Base-by-base conservation (phyloP, 2,329 filamentous ascomycete genomes). In the Daldinia eschscholtzii region DNA sequence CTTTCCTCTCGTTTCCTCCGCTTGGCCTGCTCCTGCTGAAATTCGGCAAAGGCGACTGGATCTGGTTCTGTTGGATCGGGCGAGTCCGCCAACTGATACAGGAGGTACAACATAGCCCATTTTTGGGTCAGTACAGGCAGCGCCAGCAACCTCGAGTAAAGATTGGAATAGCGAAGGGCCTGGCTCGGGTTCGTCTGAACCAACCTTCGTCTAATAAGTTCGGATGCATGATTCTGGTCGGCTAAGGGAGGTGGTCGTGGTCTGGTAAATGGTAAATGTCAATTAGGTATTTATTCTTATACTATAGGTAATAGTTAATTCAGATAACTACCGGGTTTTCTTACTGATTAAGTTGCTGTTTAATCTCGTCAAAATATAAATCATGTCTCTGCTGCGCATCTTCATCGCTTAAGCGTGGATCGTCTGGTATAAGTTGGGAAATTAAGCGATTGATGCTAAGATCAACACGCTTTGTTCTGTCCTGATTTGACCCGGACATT, bases 101-200 rank as follows among this genome's bases (percentile, higher is more conserved):
- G 87, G 46, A 99, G 89, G 79, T 97, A 97, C 20, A 99, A 85
- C 72, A 99, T 98, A 2, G 92, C 93, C 94, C 94, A 98, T 86
- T 99, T 99, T 80, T 97, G 92, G 76, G 93, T 92, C 50, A 99
- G 86, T 5, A 98, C 94, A 0, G 94, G 94, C 72, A 98, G 89
- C n/a, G 93, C 92, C 28, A 98, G 85, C 18, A 99, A 87, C 64
- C 93, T 88, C 37, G 93, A 93, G 81, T 98, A 97, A 30, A 99
- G 87, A 77, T 97, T 97, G 26, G 93, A 92, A 81, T 98, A 97
- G 69, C 91, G 88, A 20, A 95, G 85, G 3, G 94, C 93, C 80
- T 94, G 92, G 71, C 87, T 92, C 52, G 88, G 88, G 76, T 93
- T 93, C 73, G 91, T 91, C 74, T 92, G 89, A 65, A 97, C 88